Evolutionary conservation across 2,329 filamentous ascomycete species (phyloP), one percentile per base, ranked within the genome.

Genomic region (Penicillium frequentans): DNA sequence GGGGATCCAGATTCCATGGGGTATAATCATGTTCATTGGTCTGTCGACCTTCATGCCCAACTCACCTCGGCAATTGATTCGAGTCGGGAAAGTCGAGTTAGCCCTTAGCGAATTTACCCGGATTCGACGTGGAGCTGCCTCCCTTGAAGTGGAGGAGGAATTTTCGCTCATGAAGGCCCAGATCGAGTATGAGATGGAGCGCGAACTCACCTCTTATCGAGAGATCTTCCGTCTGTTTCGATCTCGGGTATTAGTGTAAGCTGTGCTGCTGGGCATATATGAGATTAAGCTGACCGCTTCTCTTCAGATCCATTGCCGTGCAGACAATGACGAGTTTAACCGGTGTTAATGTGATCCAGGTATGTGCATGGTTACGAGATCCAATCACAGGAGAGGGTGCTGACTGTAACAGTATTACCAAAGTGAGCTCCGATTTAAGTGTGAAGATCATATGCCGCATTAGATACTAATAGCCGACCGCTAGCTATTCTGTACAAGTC

Each of bases 241-340:
- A 14, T 81, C 79, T 57, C 77, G 82, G 24, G 81, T 77, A 7
- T 61, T 84, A 49, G 82, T 82, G 69, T 80, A 60, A 57, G 74
- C 71, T 23, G 21, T 45, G 35, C 23, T n/a, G 21, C 13, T 31
- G 21, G 43, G 37, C 2, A 49, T n/a, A n/a, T 2, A 9, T 43
- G 27, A 6, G 39, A 37, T 43, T 5, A 33, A 50, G 27, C 33
- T 19, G 24, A 49, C 63, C 68, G n/a, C 67, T 49, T 29, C 2
- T 29, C 9, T 54, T 24, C 53, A 73, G 71, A 21, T 81, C 79
- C 1, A 81, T 85, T 63, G 79, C 79, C 2, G 83, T 84, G 2
- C 82, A 85, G 68, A 84, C 81, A 3, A 82, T 85, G 79, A 85
- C 82, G 0, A 79, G 76, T 60, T 64, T 84, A 39, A 85, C 83